A percentile compares a stretch with the other conserved stretches of the same genome.
phyloP scores from a whole-genome alignment of 225 moss, liverwort and hornwort species.

The Thuidium tamariscinum region DNA sequence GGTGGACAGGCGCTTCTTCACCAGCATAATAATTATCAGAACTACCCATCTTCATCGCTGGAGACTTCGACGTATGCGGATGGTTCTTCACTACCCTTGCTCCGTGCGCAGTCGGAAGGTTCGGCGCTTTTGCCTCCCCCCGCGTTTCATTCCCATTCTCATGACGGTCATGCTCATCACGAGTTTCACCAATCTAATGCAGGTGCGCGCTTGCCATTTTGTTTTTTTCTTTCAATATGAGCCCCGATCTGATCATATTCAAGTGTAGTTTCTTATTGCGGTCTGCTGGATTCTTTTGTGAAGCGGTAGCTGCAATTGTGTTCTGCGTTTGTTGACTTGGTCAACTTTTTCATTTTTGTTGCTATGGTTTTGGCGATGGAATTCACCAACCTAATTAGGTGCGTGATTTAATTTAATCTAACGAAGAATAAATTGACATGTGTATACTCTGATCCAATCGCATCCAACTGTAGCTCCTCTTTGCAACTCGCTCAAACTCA shows the following conservation, averaged over 20 bases:
- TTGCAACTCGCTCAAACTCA: not conserved
- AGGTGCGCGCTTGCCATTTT: not conserved
- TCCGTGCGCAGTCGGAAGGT: not conserved
- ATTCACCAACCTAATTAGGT: not conserved
- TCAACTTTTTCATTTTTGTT: not conserved
- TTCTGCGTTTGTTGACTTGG: not conserved
- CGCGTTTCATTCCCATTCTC: slow-evolving; percentile 2
- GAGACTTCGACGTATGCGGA: slow-evolving; percentile 1
- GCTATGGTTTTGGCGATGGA: not conserved
- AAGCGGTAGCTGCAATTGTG: not conserved
- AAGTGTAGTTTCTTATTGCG: not conserved
- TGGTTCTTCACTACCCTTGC: not conserved
- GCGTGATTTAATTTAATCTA: not conserved
- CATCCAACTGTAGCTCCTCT: not conserved
- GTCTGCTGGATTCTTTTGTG: not conserved
- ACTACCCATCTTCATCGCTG: slow-evolving; percentile 4
- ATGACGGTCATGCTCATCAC: slow-evolving; percentile 17
- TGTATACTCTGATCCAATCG: not conserved
- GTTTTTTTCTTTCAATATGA: not conserved
- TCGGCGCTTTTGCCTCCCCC: not conserved
- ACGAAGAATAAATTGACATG: not conserved
- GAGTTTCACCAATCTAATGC: slow-evolving; percentile 16
- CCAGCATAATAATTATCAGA: not conserved
- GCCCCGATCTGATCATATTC: not conserved
- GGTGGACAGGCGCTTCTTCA: not conserved